phyloP scores from a whole-genome alignment of 305 asterid genomes.

The Coffea humblotiana region DNA sequence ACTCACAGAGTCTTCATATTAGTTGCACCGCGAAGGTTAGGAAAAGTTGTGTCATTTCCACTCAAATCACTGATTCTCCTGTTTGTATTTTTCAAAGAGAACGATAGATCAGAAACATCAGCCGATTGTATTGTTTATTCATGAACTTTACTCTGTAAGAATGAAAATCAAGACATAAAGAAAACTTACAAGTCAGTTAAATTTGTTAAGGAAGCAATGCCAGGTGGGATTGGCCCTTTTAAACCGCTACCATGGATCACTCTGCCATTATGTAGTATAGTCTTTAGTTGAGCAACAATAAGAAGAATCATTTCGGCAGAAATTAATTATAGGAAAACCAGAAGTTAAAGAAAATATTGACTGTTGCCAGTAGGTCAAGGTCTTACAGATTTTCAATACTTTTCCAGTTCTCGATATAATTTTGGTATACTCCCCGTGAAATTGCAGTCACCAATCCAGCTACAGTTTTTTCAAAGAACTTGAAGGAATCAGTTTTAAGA shows the following conservation, averaged over 20 bases:
- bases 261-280: constrained; percentile 33
- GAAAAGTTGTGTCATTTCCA: constrained; percentile 54
- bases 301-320: neutral
- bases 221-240: constrained; percentile 62
- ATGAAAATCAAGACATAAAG: neutral
- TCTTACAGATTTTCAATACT: constrained; percentile 53
- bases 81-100: constrained; percentile 19
- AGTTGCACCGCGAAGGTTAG: constrained; percentile 33
- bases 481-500: neutral
- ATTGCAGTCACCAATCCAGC: constrained; percentile 61
- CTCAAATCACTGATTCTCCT: constrained; percentile 79
- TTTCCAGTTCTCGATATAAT: constrained; percentile 58
- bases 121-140: neutral
- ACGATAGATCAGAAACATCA: neutral
- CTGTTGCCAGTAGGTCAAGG: neutral
- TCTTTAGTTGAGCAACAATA: neutral
- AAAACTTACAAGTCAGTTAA: constrained; percentile 63
- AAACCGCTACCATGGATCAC: constrained; percentile 70
- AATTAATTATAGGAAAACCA: too few species aligned
- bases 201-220: constrained; percentile 50
- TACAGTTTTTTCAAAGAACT: constrained; percentile 22
- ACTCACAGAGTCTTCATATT: constrained; percentile 56
- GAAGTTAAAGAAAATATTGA: too few species aligned
- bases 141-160: neutral
- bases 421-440: constrained; percentile 64